Evolutionary conservation across 345 rosid genomes (phyloP).

Genomic region (Pseudoturritis turrita): DNA sequence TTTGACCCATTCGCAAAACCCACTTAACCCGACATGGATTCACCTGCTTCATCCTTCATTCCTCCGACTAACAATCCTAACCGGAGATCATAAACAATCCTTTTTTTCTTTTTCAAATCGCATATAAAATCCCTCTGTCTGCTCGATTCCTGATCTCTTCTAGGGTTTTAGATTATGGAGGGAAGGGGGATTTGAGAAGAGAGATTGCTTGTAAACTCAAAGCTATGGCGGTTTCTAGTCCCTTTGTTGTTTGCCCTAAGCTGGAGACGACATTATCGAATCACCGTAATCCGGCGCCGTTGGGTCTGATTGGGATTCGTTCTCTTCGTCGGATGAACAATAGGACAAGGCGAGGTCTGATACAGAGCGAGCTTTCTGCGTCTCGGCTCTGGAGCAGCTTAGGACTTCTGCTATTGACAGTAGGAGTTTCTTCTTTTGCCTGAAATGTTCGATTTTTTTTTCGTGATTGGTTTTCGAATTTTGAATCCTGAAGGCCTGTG

Average conservation of each 20-base stretch:
- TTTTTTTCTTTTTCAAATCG: neutral
- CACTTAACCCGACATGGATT: constrained; percentile 15
- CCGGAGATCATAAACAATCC: neutral
- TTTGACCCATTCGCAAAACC: neutral
- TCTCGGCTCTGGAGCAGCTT: constrained; percentile 65
- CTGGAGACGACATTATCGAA: constrained; percentile 32
- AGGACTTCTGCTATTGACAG: constrained; percentile 55
- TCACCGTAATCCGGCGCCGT: constrained; percentile 5
- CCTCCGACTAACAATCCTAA: constrained; percentile 6
- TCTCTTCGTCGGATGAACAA: constrained; percentile 29
- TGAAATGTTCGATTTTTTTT: neutral
- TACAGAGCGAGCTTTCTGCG: constrained; percentile 34
- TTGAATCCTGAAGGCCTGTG: neutral
- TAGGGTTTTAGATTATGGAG: constrained; percentile 22
- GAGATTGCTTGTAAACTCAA: neutral
- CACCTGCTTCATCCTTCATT: constrained; percentile 8
- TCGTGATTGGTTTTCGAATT: neutral
- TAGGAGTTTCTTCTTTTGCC: constrained; percentile 18
- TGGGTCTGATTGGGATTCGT: constrained; percentile 21
- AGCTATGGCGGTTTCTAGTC: constrained; percentile 42
- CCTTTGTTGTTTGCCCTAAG: constrained; percentile 26
- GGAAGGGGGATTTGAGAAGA: constrained; percentile 15
- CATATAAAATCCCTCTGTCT: constrained; percentile 20
- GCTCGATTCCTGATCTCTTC: constrained; percentile 6
- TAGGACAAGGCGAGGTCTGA: constrained; percentile 17